Evolutionary conservation across 352 stramenopile genomes (phyloP), one percentile per base, ranked within the genome.

Genomic region (Pythium sp.): DNA sequence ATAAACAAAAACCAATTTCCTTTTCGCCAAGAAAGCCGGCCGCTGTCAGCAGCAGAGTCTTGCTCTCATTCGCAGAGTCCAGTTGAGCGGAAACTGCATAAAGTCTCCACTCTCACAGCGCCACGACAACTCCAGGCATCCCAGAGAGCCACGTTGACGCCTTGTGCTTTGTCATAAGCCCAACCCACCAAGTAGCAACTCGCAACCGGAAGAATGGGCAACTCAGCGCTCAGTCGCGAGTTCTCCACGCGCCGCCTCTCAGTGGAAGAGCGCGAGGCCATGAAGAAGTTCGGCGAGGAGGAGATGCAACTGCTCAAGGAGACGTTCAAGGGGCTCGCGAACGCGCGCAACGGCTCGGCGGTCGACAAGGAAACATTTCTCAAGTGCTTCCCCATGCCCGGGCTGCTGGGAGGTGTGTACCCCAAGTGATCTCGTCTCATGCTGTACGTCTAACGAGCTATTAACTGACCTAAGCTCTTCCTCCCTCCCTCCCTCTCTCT

Each of bases 301-400:
- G 84, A 94, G 67, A 91, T 95, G 62, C 80, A 87, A 12, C 65
- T 93, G 58, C 71, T 95, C 18, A 84, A 83, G 20, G 83, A 93
- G 66, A 93, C 86, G 7, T 95, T 93, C 70, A 90, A 92, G 41
- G 87, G 84, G 2, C 69, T 94, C 34, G 84, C 86, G 1, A 82
- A 83, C 55, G 71, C 66, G 32, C 85, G 81, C 76, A 87, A 87
- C 64, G 84, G 86, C 24, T 72, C 74, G 18, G 78, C 79, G 2
- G 84, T 98, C 14, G 92, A 98, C 73, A 98, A 98, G 58, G 89
- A 97, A 47, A 98, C 91, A 0, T 98, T 98, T 72, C 85, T 98
- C 71, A 97, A 97, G 74, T 97, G 93, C 62, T 98, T 98, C 60
- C 89, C 91, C 0, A 81, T 98, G 68, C 91, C 90, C 24, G 93